Conservation (phyloP, 805 yeast genomes). For the Metschnikowia noctiluminum region DNA sequence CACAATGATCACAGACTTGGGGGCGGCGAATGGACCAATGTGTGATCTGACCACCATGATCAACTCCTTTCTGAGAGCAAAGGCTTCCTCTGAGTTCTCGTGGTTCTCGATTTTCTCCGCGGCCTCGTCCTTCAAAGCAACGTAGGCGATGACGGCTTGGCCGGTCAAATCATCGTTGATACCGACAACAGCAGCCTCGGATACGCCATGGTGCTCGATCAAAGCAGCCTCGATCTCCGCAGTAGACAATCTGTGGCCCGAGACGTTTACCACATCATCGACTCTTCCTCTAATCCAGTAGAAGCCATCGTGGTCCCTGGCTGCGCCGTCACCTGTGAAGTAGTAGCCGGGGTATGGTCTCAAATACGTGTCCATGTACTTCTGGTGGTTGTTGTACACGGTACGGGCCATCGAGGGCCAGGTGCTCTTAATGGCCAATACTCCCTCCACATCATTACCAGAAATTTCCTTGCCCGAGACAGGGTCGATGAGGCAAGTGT, state of each 20-base stretch:
- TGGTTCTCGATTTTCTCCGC: constrained; percentile 26
- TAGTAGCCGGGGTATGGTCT: constrained; percentile 79
- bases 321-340: constrained; percentile 90
- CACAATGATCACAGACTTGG: constrained; percentile 68
- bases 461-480: constrained; percentile 64
- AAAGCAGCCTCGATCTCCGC: constrained; percentile 86
- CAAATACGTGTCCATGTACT: constrained; percentile 77
- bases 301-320: constrained; percentile 78
- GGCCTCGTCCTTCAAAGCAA: constrained; percentile 58
- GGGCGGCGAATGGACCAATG: constrained; percentile 86
- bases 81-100: constrained; percentile 43
- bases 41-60: constrained; percentile 70
- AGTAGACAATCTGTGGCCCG: constrained; percentile 85
- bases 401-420: constrained; percentile 90
- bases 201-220: constrained; percentile 65
- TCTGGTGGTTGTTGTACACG: constrained; percentile 71
- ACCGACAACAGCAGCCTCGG: constrained; percentile 83
- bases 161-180: constrained; percentile 81
- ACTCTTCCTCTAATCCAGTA: constrained; percentile 86
- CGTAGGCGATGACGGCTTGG: constrained; percentile 81
- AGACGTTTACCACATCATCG: constrained; percentile 84
- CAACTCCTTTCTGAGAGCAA: constrained; percentile 58
- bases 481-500: constrained; percentile 71
- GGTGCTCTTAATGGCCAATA: constrained; percentile 62
- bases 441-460: constrained; percentile 78